These are phyloP conservation scores for Achaetomiella virescens DNA, from an alignment of 495 filamentous ascomycete genomes.

Conservation along the genomic window DNA sequence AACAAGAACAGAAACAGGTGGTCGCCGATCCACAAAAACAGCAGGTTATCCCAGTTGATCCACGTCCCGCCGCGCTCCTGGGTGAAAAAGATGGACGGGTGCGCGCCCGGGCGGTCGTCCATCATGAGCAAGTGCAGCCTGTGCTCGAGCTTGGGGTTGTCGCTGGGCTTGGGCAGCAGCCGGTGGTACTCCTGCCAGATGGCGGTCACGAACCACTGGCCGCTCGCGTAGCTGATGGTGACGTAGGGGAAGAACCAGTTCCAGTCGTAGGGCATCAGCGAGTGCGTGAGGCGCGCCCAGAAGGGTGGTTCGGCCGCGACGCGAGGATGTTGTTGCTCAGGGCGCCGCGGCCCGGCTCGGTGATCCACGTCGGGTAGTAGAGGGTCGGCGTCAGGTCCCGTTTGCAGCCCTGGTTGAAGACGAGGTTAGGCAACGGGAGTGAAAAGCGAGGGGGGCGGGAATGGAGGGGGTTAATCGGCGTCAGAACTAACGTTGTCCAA, in stretches of 20 bases:
- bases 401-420: conserved; percentile 60
- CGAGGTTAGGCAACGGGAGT: neutral
- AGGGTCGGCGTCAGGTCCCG: conserved; percentile 74
- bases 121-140: too few species aligned
- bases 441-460: neutral
- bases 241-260: conserved; percentile 80
- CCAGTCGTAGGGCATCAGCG: conserved; percentile 62
- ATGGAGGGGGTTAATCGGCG: neutral
- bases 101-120: too few species aligned
- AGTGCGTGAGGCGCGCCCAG: conserved; percentile 67
- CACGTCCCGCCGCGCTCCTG: too few species aligned
- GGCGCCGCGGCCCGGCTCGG: conserved; percentile 72
- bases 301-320: conserved; percentile 74
- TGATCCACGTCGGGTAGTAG: conserved; percentile 75
- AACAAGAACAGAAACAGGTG: too few species aligned
- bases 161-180: too few species aligned
- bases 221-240: conserved; percentile 82
- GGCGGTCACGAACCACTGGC: conserved; percentile 76
- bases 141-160: too few species aligned
- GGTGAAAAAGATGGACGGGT: too few species aligned
- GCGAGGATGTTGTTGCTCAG: conserved; percentile 91
- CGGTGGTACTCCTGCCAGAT: conserved; percentile 70
- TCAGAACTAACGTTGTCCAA: conserved; percentile 64
- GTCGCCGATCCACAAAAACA: too few species aligned
- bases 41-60: too few species aligned